phyloP scores from a whole-genome alignment of 495 filamentous ascomycete genomes.

The Trichoderma virens region DNA sequence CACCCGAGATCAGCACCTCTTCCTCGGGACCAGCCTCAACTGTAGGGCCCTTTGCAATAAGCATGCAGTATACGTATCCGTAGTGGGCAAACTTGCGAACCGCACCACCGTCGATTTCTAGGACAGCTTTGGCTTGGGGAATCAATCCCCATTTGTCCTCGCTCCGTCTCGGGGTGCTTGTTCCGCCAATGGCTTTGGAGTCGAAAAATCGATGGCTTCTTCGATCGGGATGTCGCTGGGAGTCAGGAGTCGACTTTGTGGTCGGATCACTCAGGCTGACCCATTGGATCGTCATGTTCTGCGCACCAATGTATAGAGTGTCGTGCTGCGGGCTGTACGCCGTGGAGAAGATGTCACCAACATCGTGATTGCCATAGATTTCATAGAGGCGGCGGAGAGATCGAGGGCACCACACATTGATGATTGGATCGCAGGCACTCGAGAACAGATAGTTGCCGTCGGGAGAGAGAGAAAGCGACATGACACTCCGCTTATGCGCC shows the following conservation, averaged over 20 bases:
- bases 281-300: constrained; percentile 88
- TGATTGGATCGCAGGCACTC: constrained; percentile 84
- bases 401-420: constrained; percentile 62
- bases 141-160: constrained; percentile 41
- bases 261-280: constrained; percentile 38
- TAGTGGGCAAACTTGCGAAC: constrained; percentile 86
- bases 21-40: constrained; percentile 56
- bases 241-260: constrained; percentile 49
- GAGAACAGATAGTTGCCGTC: constrained; percentile 78
- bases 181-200: constrained; percentile 75
- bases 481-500: constrained; percentile 83
- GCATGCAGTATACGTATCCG: constrained; percentile 94
- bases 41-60: constrained; percentile 57
- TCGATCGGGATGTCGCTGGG: constrained; percentile 63
- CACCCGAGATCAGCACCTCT: constrained; percentile 80
- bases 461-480: constrained; percentile 70
- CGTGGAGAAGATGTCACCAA: constrained; percentile 91
- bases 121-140: constrained; percentile 47
- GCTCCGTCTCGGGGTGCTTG: constrained; percentile 58
- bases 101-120: constrained; percentile 77
- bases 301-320: constrained; percentile 85
- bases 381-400: constrained; percentile 58
- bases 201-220: constrained; percentile 94
- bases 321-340: constrained; percentile 70
- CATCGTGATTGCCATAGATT: constrained; percentile 89